A percentile compares a stretch with the other conserved stretches of the same genome.
Conservation (phyloP, 257 asterid species). For the Salvia splendens region DNA sequence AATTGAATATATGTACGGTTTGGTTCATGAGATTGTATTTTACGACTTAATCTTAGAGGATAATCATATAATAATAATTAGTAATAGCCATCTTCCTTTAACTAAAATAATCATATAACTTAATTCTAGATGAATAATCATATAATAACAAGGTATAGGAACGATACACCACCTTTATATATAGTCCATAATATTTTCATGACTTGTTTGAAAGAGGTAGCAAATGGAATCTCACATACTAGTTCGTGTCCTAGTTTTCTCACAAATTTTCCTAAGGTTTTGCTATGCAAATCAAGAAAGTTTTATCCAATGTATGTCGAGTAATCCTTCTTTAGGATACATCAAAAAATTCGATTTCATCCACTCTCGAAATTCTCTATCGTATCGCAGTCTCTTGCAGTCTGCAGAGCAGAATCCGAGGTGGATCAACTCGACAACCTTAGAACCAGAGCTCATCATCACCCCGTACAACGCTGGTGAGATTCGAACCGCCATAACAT, state of each 20-base stretch:
- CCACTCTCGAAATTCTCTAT: constrained; percentile 33
- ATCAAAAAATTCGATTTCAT: constrained; percentile 27
- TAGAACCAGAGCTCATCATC: constrained; percentile 42
- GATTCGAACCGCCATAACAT: constrained; percentile 43
- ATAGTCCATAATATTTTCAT: not conserved
- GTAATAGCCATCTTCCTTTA: too few species aligned
- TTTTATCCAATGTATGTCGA: constrained; percentile 39
- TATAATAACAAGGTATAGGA: too few species aligned
- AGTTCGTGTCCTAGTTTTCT: constrained; percentile 11
- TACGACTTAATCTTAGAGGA: too few species aligned
- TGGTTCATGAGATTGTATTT: too few species aligned
- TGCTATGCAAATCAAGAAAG: constrained; percentile 29
- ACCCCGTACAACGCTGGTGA: constrained; percentile 43
- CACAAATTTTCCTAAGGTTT: constrained; percentile 12
- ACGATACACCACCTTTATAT: not conserved
- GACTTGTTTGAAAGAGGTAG: not conserved
- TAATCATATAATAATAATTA: too few species aligned
- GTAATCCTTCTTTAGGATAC: constrained; percentile 29
- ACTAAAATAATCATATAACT: too few species aligned
- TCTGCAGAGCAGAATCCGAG: constrained; percentile 55
- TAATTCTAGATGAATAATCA: too few species aligned
- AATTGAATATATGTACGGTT: too few species aligned
- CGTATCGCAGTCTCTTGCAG: constrained; percentile 39
- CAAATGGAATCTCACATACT: constrained; percentile 15
- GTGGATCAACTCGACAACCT: constrained; percentile 44